Base-by-base conservation (phyloP, 768 basidiomycete species). In the Mrakia gelida region DNA sequence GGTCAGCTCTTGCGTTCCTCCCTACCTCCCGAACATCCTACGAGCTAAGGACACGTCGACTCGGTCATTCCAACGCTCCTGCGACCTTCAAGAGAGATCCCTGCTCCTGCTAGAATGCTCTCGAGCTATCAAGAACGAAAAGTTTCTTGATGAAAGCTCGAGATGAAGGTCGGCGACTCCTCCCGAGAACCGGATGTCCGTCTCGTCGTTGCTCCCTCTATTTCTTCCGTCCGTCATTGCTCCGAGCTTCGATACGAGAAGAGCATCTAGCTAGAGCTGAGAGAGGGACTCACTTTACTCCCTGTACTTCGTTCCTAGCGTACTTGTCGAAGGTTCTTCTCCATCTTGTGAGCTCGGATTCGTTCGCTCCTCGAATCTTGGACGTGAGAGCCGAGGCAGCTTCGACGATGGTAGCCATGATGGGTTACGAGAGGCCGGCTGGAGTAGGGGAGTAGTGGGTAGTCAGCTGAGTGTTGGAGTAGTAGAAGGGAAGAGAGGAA, bases 341-440 rank as follows among this genome's bases (percentile, higher is more conserved):
- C 95, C 95, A 98, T 80, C 92, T 89, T 84, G 89, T 92, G 71
- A 95, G 86, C 85, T 98, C 95, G 81, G 84, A 90, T 84, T 96
- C 94, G 18, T 82, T 59, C 26, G 28, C 83, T 21, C 83, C 83
- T 61, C 81, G 80, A 62, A 82, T 81, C 23, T 80, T 76, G 5
- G 77, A 81, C 13, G 67, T 73, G 56, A 80, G 56, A 1, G 75
- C 59, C 0, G 71, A 67, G 23, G 67, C 43, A n/a, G 75, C 43
- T 21, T 75, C 62, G 6, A 16, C 45, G 26, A 70, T 41, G 18
- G 65, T 28, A 23, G 59, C 15, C n/a, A 38, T 28, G 18, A 41
- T 61, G 63, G 15, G 45, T 15, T 23, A 21, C 16, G 21, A 65
- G 61, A n/a, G 43, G 65, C 45, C 21, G n/a, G 38, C 21, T 49